Percentiles rank a stretch among this genome's conserved stretches.
Evolutionary conservation across 2,329 filamentous ascomycete genomes (phyloP).

Genomic region (Clarireedia homoeocarpa): DNA sequence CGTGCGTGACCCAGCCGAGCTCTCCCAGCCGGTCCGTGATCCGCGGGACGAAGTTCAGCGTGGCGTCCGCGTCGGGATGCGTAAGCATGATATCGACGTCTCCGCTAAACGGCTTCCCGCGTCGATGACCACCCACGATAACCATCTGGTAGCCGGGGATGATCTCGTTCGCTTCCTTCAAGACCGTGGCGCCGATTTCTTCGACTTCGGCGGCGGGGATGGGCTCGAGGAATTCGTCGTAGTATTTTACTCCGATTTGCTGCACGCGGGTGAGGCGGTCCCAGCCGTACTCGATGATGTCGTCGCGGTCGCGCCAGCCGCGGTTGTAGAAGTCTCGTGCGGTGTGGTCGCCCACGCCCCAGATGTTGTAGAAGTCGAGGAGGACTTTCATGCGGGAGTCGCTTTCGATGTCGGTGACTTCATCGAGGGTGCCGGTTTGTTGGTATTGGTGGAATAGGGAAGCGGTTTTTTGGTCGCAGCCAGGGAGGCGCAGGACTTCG

Average conservation of each 20-base stretch:
- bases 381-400: conserved; percentile 59
- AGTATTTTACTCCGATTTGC: conserved; percentile 91
- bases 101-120: conserved; percentile 57
- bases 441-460: conserved; percentile 71
- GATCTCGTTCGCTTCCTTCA: conserved; percentile 58
- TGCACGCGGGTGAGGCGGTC: conserved; percentile 65
- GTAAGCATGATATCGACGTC: conserved; percentile 84
- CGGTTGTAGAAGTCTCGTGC: conserved; percentile 74
- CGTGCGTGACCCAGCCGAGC: conserved; percentile 70
- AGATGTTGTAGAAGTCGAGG: conserved; percentile 71
- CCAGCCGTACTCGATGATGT: conserved; percentile 82
- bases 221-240: conserved; percentile 69
- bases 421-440: conserved; percentile 49
- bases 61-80: conserved; percentile 64
- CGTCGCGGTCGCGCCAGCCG: conserved; percentile 78
- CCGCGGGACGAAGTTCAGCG: conserved; percentile 61
- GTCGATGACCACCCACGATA: conserved; percentile 59
- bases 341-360: conserved; percentile 81
- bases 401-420: conserved; percentile 54
- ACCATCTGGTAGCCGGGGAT: conserved; percentile 49
- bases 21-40: conserved; percentile 65
- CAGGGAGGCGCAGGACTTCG: conserved; percentile 52
- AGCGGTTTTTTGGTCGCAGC: conserved; percentile 74
- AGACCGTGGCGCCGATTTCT: conserved; percentile 54
- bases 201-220: conserved; percentile 71